phyloP scores from a whole-genome alignment of 1,139 yeast species.

The Fermentozyma sake region DNA sequence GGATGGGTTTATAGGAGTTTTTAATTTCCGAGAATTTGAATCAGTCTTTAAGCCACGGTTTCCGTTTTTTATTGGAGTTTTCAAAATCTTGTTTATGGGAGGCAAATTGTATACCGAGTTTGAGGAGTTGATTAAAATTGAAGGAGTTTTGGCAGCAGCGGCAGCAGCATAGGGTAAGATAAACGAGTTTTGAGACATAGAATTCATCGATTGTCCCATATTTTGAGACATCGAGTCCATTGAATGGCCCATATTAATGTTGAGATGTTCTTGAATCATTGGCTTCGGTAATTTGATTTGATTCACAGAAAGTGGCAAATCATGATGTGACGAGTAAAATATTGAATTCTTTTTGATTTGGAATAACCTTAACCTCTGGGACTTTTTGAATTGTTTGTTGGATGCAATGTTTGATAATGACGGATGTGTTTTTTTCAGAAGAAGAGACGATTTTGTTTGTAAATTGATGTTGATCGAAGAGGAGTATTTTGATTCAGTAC shows the following conservation, averaged over 20 bases:
- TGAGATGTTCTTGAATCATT: too few species aligned
- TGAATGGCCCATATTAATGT: too few species aligned
- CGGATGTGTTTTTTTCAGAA: constrained; percentile 11
- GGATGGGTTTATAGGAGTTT: too few species aligned
- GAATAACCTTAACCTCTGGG: constrained; percentile 26
- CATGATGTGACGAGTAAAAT: constrained; percentile 16
- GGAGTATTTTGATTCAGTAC: too few species aligned
- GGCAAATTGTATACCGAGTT: constrained; percentile 21
- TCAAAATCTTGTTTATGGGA: constrained; percentile 41
- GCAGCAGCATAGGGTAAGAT: constrained; percentile 7
- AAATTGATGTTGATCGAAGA: constrained; percentile 25
- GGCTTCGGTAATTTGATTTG: constrained; percentile 9
- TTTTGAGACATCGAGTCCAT: constrained; percentile 7
- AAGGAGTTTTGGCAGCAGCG: constrained; percentile 2
- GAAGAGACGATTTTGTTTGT: constrained; percentile 13
- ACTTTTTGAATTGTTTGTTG: constrained; percentile 12
- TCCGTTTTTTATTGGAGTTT: constrained; percentile 41
- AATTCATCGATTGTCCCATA: constrained; percentile 1
- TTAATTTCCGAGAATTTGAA: too few species aligned
- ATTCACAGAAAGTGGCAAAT: constrained; percentile 8
- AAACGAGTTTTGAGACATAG: constrained; percentile 4
- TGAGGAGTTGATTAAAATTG: background rate
- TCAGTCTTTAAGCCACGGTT: too few species aligned
- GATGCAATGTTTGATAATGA: constrained; percentile 21
- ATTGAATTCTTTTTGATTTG: constrained; percentile 30